Conservation (phyloP, 2,329 filamentous ascomycete species). For the Talaromyces atroroseus region DNA sequence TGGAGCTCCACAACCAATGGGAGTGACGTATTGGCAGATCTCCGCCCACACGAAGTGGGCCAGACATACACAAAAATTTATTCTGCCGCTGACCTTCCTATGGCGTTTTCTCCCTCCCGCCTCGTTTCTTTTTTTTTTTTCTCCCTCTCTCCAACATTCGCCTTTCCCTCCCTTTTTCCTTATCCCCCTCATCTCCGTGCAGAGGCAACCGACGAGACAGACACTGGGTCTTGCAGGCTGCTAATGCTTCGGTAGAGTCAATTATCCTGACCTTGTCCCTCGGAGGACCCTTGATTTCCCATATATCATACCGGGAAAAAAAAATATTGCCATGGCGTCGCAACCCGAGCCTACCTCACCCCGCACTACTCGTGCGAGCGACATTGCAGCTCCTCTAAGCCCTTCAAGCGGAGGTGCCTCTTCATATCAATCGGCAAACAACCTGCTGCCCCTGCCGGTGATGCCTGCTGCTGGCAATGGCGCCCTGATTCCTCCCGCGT, state of each 20-base stretch:
- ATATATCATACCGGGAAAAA: background rate
- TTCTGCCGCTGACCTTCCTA: conserved; percentile 10
- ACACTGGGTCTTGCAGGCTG: conserved; percentile 24
- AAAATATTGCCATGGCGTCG: conserved; percentile 4
- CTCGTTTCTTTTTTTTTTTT: conserved; percentile 7
- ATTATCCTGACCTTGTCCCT: conserved; percentile 30
- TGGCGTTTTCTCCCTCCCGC: conserved; percentile 15
- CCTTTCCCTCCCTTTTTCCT: conserved; percentile 4
- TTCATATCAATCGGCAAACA: conserved; percentile 29
- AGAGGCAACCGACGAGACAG: conserved; percentile 22
- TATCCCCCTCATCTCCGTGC: conserved; percentile 22
- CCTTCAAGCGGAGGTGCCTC: conserved; percentile 38
- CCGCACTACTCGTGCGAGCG: conserved; percentile 18
- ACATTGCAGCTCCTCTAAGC: conserved; percentile 28
- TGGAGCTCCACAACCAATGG: conserved; percentile 17
- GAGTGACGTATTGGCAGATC: conserved; percentile 17
- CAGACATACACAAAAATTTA: conserved; percentile 23
- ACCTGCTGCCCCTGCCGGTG: conserved; percentile 28
- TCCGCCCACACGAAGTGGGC: background rate
- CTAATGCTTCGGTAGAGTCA: conserved; percentile 36
- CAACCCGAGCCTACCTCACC: conserved; percentile 18
- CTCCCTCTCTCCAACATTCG: conserved; percentile 19
- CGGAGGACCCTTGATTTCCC: conserved; percentile 29
- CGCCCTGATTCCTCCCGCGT: conserved; percentile 51
- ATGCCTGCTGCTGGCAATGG: conserved; percentile 24